phyloP scores from a whole-genome alignment of 768 basidiomycete genomes.

The Rhizopogon vinicolor region DNA sequence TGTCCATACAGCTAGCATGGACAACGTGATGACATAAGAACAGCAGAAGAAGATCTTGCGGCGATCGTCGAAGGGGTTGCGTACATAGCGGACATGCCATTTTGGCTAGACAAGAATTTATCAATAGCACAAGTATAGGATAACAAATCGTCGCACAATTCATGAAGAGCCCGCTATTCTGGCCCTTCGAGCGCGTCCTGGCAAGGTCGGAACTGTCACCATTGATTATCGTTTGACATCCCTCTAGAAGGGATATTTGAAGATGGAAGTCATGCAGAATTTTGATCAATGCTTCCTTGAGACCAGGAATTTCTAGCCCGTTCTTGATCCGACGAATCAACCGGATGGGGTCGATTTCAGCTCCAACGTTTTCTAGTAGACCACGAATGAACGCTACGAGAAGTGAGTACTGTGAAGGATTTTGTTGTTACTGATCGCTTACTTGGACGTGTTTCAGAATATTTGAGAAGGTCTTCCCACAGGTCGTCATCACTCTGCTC shows the following conservation, averaged over 20 bases:
- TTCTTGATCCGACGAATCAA: slow-evolving; percentile 94
- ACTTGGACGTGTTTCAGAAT: slow-evolving; percentile 93
- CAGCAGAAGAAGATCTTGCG: slow-evolving; percentile 60
- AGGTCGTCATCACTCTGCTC: slow-evolving; percentile 96
- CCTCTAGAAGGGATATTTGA: slow-evolving; percentile 89
- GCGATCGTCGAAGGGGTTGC: slow-evolving; percentile 49
- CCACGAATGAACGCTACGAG: slow-evolving; percentile 85
- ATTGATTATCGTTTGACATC: slow-evolving; percentile 83
- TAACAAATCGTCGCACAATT: slow-evolving; percentile 48
- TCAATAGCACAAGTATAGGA: neutral
- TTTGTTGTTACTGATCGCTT: slow-evolving; percentile 12
- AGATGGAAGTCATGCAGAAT: slow-evolving; percentile 95
- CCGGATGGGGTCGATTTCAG: slow-evolving; percentile 92
- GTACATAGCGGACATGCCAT: slow-evolving; percentile 65
- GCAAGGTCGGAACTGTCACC: slow-evolving; percentile 78
- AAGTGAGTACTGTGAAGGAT: neutral
- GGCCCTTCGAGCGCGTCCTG: slow-evolving; percentile 62
- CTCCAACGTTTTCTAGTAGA: slow-evolving; percentile 91
- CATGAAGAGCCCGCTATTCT: slow-evolving; percentile 76
- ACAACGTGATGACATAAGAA: slow-evolving; percentile 89
- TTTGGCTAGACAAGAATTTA: slow-evolving; percentile 40
- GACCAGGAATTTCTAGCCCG: slow-evolving; percentile 91
- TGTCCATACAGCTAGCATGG: slow-evolving; percentile 74
- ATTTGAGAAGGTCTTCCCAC: slow-evolving; percentile 94
- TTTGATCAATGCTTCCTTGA: slow-evolving; percentile 93